phyloP scores from a whole-genome alignment of 2,329 filamentous ascomycete genomes.

The Fusarium decemcellulare region DNA sequence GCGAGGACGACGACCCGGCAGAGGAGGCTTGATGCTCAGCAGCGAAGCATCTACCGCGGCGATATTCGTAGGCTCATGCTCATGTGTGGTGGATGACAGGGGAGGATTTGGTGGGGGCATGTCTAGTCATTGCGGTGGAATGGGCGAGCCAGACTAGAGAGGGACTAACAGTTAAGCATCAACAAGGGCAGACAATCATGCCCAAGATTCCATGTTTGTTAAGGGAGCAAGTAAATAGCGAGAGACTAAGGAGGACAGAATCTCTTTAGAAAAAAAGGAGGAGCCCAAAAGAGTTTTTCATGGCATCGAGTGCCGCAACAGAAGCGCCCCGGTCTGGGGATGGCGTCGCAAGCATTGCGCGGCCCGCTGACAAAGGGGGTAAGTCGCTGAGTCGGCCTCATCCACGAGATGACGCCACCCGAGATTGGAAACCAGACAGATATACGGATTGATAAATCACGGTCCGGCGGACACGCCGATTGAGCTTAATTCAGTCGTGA shows the following conservation, averaged over 20 bases:
- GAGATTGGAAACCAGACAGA: not conserved
- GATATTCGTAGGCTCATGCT: constrained; percentile 20
- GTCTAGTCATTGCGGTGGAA: constrained; percentile 42
- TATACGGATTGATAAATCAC: not conserved
- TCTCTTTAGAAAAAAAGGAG: not conserved
- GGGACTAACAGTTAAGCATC: constrained; percentile 9
- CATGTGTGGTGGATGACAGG: constrained; percentile 43
- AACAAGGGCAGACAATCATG: constrained; percentile 25
- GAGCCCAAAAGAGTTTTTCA: constrained; percentile 29
- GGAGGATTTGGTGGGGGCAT: constrained; percentile 44
- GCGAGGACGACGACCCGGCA: constrained; percentile 49
- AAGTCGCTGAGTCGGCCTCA: constrained; percentile 40
- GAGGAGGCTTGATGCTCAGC: constrained; percentile 51
- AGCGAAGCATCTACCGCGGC: constrained; percentile 28
- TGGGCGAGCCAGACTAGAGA: not conserved
- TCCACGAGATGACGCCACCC: constrained; percentile 41
- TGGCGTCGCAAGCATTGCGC: constrained; percentile 55
- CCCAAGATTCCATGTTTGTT: not conserved
- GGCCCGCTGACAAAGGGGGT: constrained; percentile 49
- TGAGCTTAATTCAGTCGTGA: too few species aligned
- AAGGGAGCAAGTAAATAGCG: not conserved
- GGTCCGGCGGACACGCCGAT: too few species aligned
- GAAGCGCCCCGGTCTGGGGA: constrained; percentile 20
- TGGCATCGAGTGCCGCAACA: not conserved
- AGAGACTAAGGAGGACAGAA: not conserved